Base-by-base conservation (phyloP, 1,284 basidiomycete species). In the Trametes polyzona region DNA sequence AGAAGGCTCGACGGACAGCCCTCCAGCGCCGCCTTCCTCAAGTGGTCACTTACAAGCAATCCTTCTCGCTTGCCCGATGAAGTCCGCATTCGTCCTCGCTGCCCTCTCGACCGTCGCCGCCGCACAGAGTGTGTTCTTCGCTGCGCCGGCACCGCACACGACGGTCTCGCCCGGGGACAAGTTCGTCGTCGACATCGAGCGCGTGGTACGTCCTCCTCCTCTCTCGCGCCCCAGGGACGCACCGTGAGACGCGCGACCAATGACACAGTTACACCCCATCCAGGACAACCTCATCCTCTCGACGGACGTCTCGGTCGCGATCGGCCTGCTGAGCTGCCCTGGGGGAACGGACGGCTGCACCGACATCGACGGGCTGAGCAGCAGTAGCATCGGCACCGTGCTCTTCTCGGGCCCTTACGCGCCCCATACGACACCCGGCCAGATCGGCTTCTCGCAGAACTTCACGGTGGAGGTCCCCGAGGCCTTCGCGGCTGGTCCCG, bases 361-460 rank as follows among this genome's bases (percentile, higher is more conserved):
- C 69, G 1, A 76, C 74, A 57, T 59, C 29, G 23, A 59, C 11
- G 51, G 73, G 40, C 61, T 68, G 1, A 49, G 3, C 56, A 73
- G 16, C 24, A 26, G 17, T 9, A 58, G 62, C 2, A 59, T 84
- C 14, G 81, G 80, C 0, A 62, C 46, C 3, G 57, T 79, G 42
- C 70, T 83, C n/a, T 83, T 80, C 65, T 69, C 70, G 14, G 82
- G 83, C 4, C 57, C 66, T 0, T 85, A 74, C 65, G 58, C 71
- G n/a, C 81, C 81, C 0, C 44, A 73, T 50, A 67, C 69, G 56
- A 68, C 67, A 16, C 54, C 61, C 8, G 50, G 42, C 8, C 24
- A 19, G 12, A 35, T 19, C 17, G 44, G 24, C 11, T 27, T 43
- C 32, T 26, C 37, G 35, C 53, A 65, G 55, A 66, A 64, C 58